phyloP scores from a whole-genome alignment of 208 protist species.

The Trichomonas gallinae region DNA sequence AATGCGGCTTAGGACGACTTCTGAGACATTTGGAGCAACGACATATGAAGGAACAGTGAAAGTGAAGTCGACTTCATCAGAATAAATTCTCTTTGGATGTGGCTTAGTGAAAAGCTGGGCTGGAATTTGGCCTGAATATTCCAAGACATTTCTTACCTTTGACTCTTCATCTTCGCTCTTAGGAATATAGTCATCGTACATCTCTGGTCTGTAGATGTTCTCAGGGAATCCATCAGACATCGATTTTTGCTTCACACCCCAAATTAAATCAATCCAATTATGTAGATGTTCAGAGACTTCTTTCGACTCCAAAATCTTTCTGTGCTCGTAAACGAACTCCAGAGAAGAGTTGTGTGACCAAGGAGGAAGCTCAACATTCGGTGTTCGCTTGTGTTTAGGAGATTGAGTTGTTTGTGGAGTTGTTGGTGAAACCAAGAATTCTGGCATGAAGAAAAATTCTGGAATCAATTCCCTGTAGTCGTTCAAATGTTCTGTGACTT shows the following conservation, averaged over 20 bases:
- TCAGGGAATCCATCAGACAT: not conserved
- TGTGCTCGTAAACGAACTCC: not conserved
- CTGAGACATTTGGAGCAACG: too few relatives aligned
- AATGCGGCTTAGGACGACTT: not conserved
- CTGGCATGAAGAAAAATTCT: constrained; percentile 51
- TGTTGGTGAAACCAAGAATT: constrained; percentile 44
- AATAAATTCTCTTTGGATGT: not conserved
- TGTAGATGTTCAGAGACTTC: not conserved
- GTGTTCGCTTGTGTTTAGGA: constrained; percentile 31
- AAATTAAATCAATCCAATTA: constrained; percentile 17
- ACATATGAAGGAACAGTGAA: not conserved
- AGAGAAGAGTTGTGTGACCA: not conserved
- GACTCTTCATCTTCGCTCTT: not conserved
- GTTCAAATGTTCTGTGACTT: not conserved
- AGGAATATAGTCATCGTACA: not conserved
- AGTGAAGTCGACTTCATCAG: not conserved
- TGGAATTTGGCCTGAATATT: not conserved
- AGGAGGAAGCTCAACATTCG: not conserved
- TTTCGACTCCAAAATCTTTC: not conserved
- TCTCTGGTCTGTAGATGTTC: not conserved
- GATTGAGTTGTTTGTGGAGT: constrained; percentile 35
- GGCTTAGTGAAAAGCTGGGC: not conserved
- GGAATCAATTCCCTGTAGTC: constrained; percentile 42
- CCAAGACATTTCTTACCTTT: not conserved
- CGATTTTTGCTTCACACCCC: not conserved